These are phyloP conservation scores for Pleurotus salmoneostramineus DNA, from an alignment of 768 basidiomycete genomes.

Conservation along the genomic window DNA sequence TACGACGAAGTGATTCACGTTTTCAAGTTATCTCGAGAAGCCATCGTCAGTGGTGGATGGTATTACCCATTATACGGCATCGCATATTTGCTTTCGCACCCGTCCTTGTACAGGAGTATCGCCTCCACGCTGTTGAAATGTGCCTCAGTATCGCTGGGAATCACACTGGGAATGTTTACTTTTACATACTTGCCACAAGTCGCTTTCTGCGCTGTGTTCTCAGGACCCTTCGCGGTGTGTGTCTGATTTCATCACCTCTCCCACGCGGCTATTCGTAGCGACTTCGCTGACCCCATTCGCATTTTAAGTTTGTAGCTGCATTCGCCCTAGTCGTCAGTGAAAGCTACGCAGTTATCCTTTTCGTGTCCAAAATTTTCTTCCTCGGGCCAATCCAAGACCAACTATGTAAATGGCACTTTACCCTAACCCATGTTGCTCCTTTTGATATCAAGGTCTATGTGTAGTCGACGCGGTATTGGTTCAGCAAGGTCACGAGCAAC, in stretches of 20 bases:
- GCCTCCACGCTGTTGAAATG: conserved; percentile 35
- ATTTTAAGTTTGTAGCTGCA: conserved; percentile 40
- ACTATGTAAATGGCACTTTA: conserved; percentile 25
- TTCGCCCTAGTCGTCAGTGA: conserved; percentile 39
- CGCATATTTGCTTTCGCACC: conserved; percentile 30
- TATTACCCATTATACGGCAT: conserved; percentile 34
- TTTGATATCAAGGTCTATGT: conserved; percentile 1
- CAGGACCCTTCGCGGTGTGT: conserved; percentile 50
- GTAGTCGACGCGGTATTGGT: conserved; percentile 33
- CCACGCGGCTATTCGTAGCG: too few species aligned
- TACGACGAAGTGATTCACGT: neutral
- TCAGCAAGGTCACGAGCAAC: conserved; percentile 27
- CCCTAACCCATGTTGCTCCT: conserved; percentile 2
- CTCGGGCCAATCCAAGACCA: conserved; percentile 30
- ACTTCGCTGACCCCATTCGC: neutral
- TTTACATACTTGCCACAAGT: conserved; percentile 67
- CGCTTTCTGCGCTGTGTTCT: conserved; percentile 56
- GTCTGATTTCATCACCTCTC: neutral
- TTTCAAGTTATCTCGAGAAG: conserved; percentile 21
- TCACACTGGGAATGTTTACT: conserved; percentile 44
- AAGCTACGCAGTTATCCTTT: conserved; percentile 31
- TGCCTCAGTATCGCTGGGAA: conserved; percentile 28
- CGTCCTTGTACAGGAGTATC: conserved; percentile 28
- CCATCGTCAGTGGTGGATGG: conserved; percentile 31
- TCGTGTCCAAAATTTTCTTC: conserved; percentile 33